Conservation (phyloP, 2,329 filamentous ascomycete species). For the Dothistroma pini region DNA sequence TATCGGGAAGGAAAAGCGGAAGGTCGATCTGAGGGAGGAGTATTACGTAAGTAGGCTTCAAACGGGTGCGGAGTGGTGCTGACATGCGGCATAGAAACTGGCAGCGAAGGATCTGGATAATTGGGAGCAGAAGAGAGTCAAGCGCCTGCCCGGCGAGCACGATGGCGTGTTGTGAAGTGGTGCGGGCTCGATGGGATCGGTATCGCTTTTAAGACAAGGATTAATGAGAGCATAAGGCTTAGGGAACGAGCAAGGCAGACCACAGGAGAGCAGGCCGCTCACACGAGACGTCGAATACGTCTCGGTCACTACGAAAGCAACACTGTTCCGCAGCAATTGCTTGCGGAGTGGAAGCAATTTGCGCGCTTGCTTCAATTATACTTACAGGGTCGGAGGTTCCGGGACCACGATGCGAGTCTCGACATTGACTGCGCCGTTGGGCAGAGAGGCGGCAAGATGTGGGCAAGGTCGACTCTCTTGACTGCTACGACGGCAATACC, state of each 20-base stretch:
- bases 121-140: constrained; percentile 95
- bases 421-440: no score
- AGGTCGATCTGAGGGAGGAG: constrained; percentile 77
- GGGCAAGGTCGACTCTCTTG: no score
- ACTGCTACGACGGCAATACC: no score
- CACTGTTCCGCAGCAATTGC: no score
- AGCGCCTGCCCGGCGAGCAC: constrained; percentile 82
- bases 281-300: no score
- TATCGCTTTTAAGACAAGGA: neutral
- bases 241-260: neutral
- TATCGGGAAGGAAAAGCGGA: constrained; percentile 66
- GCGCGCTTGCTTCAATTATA: no score
- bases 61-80: constrained; percentile 5
- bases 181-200: neutral
- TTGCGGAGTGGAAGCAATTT: no score
- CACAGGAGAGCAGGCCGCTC: no score
- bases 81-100: constrained; percentile 54
- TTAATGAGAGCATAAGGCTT: constrained; percentile 5
- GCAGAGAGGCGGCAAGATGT: no score
- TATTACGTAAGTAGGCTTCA: constrained; percentile 66
- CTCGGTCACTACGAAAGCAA: no score
- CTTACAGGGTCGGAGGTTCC: no score
- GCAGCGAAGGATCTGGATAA: constrained; percentile 88
- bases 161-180: constrained; percentile 68
- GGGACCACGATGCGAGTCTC: no score